Evolutionary conservation across 805 yeast genomes (phyloP), one percentile per base, ranked within the genome.

Genomic region (Saturnispora quitensis): DNA sequence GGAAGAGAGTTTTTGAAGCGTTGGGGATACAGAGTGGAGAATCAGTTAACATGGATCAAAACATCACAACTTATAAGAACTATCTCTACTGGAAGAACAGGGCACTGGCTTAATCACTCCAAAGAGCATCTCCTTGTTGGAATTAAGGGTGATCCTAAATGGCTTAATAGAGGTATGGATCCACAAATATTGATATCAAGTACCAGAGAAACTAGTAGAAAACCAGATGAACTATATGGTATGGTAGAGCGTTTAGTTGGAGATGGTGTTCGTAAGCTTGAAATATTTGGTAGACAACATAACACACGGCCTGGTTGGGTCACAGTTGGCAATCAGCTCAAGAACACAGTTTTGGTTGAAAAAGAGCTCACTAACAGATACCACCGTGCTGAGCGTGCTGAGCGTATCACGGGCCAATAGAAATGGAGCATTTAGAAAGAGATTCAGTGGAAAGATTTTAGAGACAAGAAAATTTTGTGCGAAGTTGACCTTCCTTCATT

Each of bases 41-140:
- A 89, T 64, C 97, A 90, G 64, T 67, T 90, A 55, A 78, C 90
- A 8, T 90, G 98, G 98, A 77, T 89, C 53, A 90, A 90, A 65
- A 80, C 93, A 5, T 90, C 90, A 65, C 97, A 91, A 64, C 68
- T 91, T 55, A 80, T 84, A 20, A 72, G 96, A 54, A 90, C 97
- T 0, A 89, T 90, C 43, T 89, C 95, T 54, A 91, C 98, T 0
- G 98, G 98, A 1, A 72, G 97, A 56, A 90, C 98, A 0, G 98
- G 98, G 0, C 98, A 90, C 65, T 90, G 98, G 98, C 73, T 90
- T 50, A 90, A 90, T 63, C 98, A 90, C 67, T 86, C 96, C 0
- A 90, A 90, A 60, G 98, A 90, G 65, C 97, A 90, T 64, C 70
- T 89, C 43, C 67, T 90, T 4, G 86, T 91, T 8, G 98, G 97